Base-by-base conservation (phyloP, 768 basidiomycete species). In the Tylopilus plumbeoviolaceoides region DNA sequence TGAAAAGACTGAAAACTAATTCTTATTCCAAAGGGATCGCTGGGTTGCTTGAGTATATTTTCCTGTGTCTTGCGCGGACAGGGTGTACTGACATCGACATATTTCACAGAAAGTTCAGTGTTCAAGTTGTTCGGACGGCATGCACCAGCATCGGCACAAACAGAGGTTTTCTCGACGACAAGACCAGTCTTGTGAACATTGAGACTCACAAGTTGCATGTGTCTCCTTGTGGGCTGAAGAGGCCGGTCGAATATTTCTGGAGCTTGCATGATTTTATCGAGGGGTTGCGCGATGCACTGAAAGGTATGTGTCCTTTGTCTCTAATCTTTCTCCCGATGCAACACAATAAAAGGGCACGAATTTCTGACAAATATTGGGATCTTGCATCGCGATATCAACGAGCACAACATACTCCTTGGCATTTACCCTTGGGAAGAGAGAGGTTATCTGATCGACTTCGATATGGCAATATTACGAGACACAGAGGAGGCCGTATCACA, bases 391-490 rank as follows among this genome's bases (percentile, higher is more conserved):
- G 38, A 51, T 6, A 33, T 52, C 30, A 46, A 30, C 36, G 50
- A 45, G 38, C 44, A 51, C 10, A 45, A 51, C 10, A 52, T 52
- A 7, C 23, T 41, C 20, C 39, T 47, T 1, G 44, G 36, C 0
- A 8, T 51, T n/a, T 15, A 27, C 39, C 51, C 44, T 23, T 18
- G 25, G 11, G 36, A 46, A 9, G 28, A 47, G 27, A 28, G 55
- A 33, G 70, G 68, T 1, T 72, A 67, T 38, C 18, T 72, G 44
- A 70, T 59, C n/a, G 71, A 71, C 47, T 47, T 71, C 3, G 68
- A 73, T 23, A 52, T 55, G 55, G 55, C 53, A 5, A 51, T 54
- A 1, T 17, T 43, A 2, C 51, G 50, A 41, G 39, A 41, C 31
- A 42, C 36, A 5, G 46, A 51, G 5, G 25, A 44, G 7, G 33